phyloP scores from a whole-genome alignment of 129 eudicot genomes.

The Lactuca sativa region DNA sequence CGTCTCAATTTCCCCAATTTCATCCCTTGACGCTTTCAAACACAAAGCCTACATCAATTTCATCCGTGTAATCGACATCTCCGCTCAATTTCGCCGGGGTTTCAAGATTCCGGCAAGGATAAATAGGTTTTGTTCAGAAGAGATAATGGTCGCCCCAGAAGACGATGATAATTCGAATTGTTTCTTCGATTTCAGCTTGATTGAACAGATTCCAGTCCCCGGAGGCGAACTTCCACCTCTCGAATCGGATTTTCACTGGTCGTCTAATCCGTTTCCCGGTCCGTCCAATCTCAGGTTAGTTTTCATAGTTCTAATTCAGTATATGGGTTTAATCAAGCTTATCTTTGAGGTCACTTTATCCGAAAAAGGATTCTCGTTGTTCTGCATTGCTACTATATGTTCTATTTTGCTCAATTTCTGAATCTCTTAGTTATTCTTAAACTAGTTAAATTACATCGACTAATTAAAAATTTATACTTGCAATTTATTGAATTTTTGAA shows the following conservation, averaged over 20 bases:
- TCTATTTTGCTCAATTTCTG: background rate
- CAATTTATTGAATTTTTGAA: background rate
- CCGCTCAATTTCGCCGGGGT: slow-evolving; percentile 4
- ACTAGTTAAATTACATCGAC: background rate
- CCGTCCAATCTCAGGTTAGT: slow-evolving; percentile 38
- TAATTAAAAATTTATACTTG: too few species aligned
- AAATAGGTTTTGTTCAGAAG: background rate
- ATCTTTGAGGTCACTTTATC: background rate
- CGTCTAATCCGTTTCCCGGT: slow-evolving; percentile 21
- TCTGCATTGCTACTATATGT: background rate
- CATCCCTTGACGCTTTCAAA: background rate
- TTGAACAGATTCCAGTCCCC: slow-evolving; percentile 40
- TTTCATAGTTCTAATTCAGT: background rate
- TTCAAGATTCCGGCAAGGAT: slow-evolving; percentile 1
- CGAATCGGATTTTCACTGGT: slow-evolving; percentile 42
- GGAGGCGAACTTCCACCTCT: slow-evolving; percentile 47
- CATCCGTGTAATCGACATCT: slow-evolving; percentile 1
- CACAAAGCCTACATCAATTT: background rate
- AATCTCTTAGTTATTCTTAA: background rate
- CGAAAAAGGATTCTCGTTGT: background rate
- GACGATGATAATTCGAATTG: slow-evolving; percentile 41
- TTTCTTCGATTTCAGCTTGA: slow-evolving; percentile 38
- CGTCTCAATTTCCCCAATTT: background rate
- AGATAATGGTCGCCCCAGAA: slow-evolving; percentile 37
- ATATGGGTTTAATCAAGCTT: background rate